These are phyloP conservation scores for Exophiala xenobiotica DNA, from an alignment of 2,329 filamentous ascomycete genomes.

Conservation along the genomic window DNA sequence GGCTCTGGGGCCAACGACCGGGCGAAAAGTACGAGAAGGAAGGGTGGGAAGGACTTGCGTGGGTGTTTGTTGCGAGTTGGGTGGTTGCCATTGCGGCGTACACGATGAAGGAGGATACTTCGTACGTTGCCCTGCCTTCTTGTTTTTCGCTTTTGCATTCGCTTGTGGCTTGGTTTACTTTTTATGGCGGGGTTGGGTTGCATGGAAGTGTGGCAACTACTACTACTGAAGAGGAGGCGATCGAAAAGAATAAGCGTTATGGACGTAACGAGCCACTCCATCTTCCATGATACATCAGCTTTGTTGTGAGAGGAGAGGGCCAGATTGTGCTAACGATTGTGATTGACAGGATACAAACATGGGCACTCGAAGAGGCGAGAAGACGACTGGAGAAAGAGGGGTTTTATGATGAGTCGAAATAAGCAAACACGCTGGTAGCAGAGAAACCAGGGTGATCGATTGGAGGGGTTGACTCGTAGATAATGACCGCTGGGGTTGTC, in stretches of 20 bases:
- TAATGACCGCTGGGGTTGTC: too few relatives aligned
- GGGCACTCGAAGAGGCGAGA: conserved; percentile 95
- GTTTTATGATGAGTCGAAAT: conserved; percentile 68
- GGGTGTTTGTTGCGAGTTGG: conserved; percentile 69
- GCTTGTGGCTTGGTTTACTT: not conserved
- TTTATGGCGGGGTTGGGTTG: too few relatives aligned
- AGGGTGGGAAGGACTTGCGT: conserved; percentile 71
- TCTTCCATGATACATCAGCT: too few relatives aligned
- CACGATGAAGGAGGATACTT: conserved; percentile 97
- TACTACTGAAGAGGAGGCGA: too few relatives aligned
- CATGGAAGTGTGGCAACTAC: too few relatives aligned
- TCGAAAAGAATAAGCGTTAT: too few relatives aligned
- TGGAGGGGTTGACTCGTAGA: not conserved
- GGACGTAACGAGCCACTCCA: too few relatives aligned
- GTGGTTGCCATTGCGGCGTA: conserved; percentile 74
- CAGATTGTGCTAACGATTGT: conserved; percentile 4
- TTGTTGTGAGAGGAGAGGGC: too few relatives aligned
- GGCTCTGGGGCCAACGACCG: conserved; percentile 91
- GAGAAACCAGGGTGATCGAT: not conserved
- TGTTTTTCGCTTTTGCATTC: not conserved
- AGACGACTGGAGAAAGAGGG: conserved; percentile 94
- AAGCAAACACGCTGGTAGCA: too few relatives aligned
- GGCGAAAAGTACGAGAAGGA: conserved; percentile 95
- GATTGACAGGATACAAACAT: conserved; percentile 89
- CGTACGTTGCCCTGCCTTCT: conserved; percentile 62